Conservation (phyloP, 2,329 filamentous ascomycete genomes). For the Xylaria sp. region DNA sequence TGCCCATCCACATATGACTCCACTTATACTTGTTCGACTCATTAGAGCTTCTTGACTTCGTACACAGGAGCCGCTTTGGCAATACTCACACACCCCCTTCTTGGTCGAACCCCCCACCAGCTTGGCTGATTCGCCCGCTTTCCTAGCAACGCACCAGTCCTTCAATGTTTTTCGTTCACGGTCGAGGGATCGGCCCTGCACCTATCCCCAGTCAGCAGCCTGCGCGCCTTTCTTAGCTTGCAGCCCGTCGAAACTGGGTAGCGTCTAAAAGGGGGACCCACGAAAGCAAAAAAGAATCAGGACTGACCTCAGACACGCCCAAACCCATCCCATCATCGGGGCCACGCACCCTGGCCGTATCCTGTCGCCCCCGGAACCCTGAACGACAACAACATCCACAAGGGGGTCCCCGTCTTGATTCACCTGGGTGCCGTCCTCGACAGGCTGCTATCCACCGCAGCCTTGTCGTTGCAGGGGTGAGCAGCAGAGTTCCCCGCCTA, state of each 20-base stretch:
- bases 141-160: slow-evolving; percentile 43
- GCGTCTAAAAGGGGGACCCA: slow-evolving; percentile 39
- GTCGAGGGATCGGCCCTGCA: slow-evolving; percentile 50
- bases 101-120: slow-evolving; percentile 35
- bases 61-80: slow-evolving; percentile 43
- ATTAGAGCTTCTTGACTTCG: slow-evolving; percentile 19
- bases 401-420: slow-evolving; percentile 42
- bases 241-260: slow-evolving; percentile 44
- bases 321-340: slow-evolving; percentile 33
- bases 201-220: slow-evolving; percentile 44
- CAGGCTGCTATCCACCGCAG: slow-evolving; percentile 46
- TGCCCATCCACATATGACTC: slow-evolving; percentile 13
- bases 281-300: slow-evolving; percentile 41
- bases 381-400: slow-evolving; percentile 23
- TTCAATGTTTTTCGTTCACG: slow-evolving; percentile 42
- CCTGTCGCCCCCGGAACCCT: slow-evolving; percentile 44
- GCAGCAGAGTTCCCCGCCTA: slow-evolving; percentile 44
- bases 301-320: slow-evolving; percentile 47
- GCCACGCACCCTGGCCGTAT: slow-evolving; percentile 43
- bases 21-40: slow-evolving; percentile 19
- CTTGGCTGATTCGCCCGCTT: slow-evolving; percentile 45
- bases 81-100: slow-evolving; percentile 45
- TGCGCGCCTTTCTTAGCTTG: slow-evolving; percentile 43
- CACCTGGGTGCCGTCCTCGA: slow-evolving; percentile 40
- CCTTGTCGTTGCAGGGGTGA: slow-evolving; percentile 48